Conservation (phyloP, 176 grass and related monocot species). For the Pontederia paniculata region DNA sequence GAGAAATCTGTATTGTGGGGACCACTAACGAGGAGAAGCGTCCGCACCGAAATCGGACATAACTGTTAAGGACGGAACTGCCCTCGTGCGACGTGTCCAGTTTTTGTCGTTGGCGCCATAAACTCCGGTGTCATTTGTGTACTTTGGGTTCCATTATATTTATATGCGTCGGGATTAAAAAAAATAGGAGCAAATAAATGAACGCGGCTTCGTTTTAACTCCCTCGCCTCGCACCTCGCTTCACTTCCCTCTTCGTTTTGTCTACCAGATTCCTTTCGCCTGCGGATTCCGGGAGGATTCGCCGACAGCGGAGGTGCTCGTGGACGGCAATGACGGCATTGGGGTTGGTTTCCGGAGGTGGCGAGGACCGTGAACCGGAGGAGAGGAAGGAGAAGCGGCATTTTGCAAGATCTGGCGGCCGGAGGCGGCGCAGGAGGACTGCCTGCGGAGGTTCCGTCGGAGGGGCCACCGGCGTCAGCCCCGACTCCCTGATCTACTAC, state of each 20-base stretch:
- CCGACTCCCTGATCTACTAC: constrained; percentile 4
- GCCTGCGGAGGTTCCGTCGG: background rate
- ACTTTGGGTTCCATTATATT: too few relatives aligned
- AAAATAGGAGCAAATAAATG: too few relatives aligned
- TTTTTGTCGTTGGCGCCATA: too few relatives aligned
- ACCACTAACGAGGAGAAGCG: too few relatives aligned
- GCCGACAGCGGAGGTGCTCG: background rate
- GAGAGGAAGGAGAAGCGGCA: background rate
- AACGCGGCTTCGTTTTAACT: too few relatives aligned
- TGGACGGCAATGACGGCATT: background rate
- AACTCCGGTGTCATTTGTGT: too few relatives aligned
- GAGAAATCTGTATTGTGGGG: too few relatives aligned
- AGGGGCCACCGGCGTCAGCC: background rate
- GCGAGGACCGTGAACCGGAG: background rate
- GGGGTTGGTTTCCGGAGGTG: background rate
- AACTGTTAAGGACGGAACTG: too few relatives aligned
- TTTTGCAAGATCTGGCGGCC: background rate
- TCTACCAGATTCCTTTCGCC: background rate
- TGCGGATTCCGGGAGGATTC: constrained; percentile 2
- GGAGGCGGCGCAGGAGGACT: background rate
- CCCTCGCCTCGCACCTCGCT: too few relatives aligned
- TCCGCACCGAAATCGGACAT: too few relatives aligned
- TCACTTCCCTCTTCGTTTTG: background rate
- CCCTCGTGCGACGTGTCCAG: too few relatives aligned
- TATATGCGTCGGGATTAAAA: too few relatives aligned